Base-by-base conservation (phyloP, 768 basidiomycete genomes). In the Leccinum disarticulatum region DNA sequence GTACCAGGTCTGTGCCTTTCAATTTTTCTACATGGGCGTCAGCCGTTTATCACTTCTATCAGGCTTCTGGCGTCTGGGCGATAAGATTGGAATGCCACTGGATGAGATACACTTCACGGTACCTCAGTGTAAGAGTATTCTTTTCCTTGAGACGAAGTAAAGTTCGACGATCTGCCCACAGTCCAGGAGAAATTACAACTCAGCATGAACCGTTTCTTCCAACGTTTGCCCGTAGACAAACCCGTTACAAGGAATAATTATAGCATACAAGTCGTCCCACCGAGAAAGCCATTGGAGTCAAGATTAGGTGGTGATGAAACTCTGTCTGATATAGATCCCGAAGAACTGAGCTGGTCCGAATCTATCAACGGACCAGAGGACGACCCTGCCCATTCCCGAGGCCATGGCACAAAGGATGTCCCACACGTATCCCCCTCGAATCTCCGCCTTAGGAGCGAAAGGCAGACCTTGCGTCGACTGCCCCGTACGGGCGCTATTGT, bases 31-130 rank as follows among this genome's bases (percentile, higher is more conserved):
- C 38, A 6, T n/a, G 7, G 8, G 17, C n/a, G 17, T 41, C 22
- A 6, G 3, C n/a, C 17, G 17, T 52, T n/a, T 15, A 35, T 14
- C 4, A 46, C 36, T 15, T 49, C 1, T 48, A 30, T 17, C 19
- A 89, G 90, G 91, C 9, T 86, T 82, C 61, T 93, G 91, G 91
- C 81, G 90, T 17, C 79, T 92, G 74, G 71, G 81, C 60, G 90
- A 91, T 73, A 92, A 93, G 76, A 83, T 90, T 55, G 91, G 90
- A 10, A 76, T 87, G 67, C 79, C 83, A 14, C 74, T 92, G 38
- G 87, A 90, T 47, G 84, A 90, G 58, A 90, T 92, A 54, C 90
- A 92, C 41, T 38, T 68, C 47, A 33, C 67, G 57, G 90, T 93
- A 17, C 89, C 90, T 25, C 83, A 83, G 70, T 91, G 88, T 87